Conservation (phyloP, 1,284 basidiomycete species). For the Coniferiporia weirii region DNA sequence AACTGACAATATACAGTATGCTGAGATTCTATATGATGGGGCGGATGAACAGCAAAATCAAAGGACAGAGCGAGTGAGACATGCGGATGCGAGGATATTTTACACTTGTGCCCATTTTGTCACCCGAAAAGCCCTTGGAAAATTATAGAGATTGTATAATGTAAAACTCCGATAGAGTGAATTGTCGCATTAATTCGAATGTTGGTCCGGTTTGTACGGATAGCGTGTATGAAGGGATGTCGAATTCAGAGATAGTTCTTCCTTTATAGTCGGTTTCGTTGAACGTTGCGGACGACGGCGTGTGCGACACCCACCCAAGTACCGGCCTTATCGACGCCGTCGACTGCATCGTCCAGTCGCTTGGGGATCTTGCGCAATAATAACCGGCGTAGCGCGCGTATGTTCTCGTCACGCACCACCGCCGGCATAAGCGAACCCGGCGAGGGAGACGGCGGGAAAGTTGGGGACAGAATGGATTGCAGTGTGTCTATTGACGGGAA, state of each 20-base stretch:
- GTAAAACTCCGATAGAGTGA: too few species aligned
- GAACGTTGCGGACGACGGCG: conserved; percentile 53
- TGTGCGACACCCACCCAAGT: conserved; percentile 59
- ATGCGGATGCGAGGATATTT: too few species aligned
- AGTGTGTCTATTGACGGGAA: conserved; percentile 19
- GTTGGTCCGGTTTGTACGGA: too few species aligned
- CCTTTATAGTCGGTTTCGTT: conserved; percentile 25
- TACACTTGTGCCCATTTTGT: too few species aligned
- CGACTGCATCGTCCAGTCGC: conserved; percentile 50
- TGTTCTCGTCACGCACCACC: conserved; percentile 50
- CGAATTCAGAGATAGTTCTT: not conserved
- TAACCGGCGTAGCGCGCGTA: conserved; percentile 50
- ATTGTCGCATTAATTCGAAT: too few species aligned
- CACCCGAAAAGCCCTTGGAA: too few species aligned
- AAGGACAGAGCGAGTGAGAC: too few species aligned
- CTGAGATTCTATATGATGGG: too few species aligned
- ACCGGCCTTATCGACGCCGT: conserved; percentile 54
- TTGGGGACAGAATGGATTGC: conserved; percentile 31
- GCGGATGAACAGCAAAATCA: too few species aligned
- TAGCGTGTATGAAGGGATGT: too few species aligned
- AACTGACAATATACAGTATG: not conserved
- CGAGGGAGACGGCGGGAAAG: conserved; percentile 27
- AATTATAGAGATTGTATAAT: too few species aligned
- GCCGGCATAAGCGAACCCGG: conserved; percentile 35
- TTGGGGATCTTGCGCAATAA: conserved; percentile 58